These are phyloP conservation scores for Globisporangium nodosum DNA, from an alignment of 352 stramenopile species.

Conservation along the genomic window DNA sequence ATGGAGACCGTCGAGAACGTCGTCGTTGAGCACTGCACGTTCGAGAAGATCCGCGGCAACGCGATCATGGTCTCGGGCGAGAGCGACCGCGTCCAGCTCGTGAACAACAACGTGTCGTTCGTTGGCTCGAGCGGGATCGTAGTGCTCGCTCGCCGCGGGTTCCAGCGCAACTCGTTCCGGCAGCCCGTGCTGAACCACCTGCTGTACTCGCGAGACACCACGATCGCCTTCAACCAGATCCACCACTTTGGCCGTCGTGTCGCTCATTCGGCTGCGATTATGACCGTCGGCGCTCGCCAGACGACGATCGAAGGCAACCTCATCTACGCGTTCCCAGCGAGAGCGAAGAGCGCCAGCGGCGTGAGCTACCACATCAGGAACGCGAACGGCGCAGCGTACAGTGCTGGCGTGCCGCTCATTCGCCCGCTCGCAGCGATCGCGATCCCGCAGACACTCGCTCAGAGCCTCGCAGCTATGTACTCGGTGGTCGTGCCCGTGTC, in stretches of 20 bases:
- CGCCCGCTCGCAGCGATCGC: conserved; percentile 18
- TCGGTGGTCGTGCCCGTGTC: conserved; percentile 27
- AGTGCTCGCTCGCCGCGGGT: conserved; percentile 28
- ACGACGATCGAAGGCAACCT: conserved; percentile 51
- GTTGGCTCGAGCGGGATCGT: conserved; percentile 47
- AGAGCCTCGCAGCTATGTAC: conserved; percentile 31
- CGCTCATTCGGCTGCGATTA: conserved; percentile 44
- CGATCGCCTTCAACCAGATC: conserved; percentile 71
- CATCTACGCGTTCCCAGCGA: conserved; percentile 35
- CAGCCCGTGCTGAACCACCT: conserved; percentile 29
- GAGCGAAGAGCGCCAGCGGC: conserved; percentile 5
- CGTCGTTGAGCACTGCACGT: conserved; percentile 49
- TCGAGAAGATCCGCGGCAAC: conserved; percentile 69
- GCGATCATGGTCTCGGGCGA: conserved; percentile 60
- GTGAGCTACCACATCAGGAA: conserved; percentile 38
- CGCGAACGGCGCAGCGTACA: conserved; percentile 29
- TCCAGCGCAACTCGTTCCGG: conserved; percentile 32
- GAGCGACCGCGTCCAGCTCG: conserved; percentile 39
- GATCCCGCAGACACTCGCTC: conserved; percentile 20
- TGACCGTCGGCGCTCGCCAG: conserved; percentile 45
- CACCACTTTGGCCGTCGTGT: conserved; percentile 57
- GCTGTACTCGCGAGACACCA: conserved; percentile 33
- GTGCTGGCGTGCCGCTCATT: conserved; percentile 24
- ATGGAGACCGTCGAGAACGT: conserved; percentile 50
- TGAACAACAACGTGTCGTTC: conserved; percentile 71